Evolutionary conservation across 139 green algal species (phyloP).

Genomic region (Zygnema circumcarinatum): DNA sequence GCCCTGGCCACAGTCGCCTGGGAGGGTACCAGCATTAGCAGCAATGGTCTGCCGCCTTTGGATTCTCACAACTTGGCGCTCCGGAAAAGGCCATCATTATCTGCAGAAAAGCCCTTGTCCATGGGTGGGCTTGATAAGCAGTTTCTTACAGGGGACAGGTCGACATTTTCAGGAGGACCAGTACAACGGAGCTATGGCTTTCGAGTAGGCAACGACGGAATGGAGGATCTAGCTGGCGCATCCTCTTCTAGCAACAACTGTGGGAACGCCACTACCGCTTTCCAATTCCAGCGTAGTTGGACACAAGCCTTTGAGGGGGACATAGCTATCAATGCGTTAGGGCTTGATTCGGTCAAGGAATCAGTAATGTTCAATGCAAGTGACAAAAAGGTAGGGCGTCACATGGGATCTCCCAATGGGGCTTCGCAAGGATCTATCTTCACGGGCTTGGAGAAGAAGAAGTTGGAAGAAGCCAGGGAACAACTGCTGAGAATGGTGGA

Average conservation of each 20-base stretch:
- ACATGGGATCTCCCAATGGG: not conserved
- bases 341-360: not conserved
- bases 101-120: not conserved
- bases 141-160: not conserved
- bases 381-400: not conserved
- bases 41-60: not conserved
- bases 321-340: not conserved
- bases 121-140: not conserved
- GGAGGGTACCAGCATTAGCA: not conserved
- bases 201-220: not conserved
- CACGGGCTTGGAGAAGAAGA: not conserved
- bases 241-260: not conserved
- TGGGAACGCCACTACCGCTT: not conserved
- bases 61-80: not conserved
- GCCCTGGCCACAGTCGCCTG: not conserved
- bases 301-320: not conserved
- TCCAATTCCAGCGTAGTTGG: not conserved
- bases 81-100: not conserved
- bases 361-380: too few species aligned
- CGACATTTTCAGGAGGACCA: not conserved
- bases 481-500: conserved; percentile 11
- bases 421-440: not conserved
- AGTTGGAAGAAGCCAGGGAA: not conserved
- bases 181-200: not conserved
- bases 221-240: not conserved